Conservation (phyloP, 331 rosid species). For the Malus hybrid region DNA sequence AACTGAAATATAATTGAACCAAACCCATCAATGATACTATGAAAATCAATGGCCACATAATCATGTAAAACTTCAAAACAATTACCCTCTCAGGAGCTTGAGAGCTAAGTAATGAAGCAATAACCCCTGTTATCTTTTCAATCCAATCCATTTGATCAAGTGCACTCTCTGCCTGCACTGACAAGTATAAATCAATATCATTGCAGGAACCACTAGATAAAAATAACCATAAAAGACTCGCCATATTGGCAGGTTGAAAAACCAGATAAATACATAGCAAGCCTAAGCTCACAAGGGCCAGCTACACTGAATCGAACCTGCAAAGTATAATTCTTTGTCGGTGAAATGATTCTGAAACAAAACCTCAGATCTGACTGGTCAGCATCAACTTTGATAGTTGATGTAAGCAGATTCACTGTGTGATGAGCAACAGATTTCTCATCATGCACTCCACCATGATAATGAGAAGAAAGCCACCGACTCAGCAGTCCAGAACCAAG, state of each 20-base stretch:
- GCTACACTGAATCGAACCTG: conserved; percentile 58
- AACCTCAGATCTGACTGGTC: conserved; percentile 97
- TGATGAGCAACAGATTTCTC: conserved; percentile 99
- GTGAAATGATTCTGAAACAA: conserved; percentile 99
- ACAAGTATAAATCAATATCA: conserved; percentile 52
- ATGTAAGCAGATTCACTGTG: conserved; percentile 94
- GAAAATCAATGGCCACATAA: conserved; percentile 8
- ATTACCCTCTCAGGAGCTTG: conserved; percentile 97
- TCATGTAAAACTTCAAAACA: conserved; percentile 5
- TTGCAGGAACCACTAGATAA: conserved; percentile 31
- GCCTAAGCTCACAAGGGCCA: conserved; percentile 3
- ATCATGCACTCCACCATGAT: conserved; percentile 99
- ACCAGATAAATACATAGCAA: background rate
- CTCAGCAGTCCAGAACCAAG: conserved; percentile 98
- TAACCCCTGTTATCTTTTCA: conserved; percentile 98
- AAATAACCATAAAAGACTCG: conserved; percentile 13
- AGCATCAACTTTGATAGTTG: conserved; percentile 97
- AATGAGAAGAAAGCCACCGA: conserved; percentile 95
- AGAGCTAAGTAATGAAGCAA: conserved; percentile 95
- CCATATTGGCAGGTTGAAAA: background rate
- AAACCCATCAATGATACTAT: conserved; percentile 20
- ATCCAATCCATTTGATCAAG: conserved; percentile 99
- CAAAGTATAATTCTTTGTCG: conserved; percentile 92
- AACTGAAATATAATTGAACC: conserved; percentile 43
- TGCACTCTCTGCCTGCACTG: conserved; percentile 99